phyloP scores from a whole-genome alignment of 2,329 filamentous ascomycete species.

The Fusarium sp. region DNA sequence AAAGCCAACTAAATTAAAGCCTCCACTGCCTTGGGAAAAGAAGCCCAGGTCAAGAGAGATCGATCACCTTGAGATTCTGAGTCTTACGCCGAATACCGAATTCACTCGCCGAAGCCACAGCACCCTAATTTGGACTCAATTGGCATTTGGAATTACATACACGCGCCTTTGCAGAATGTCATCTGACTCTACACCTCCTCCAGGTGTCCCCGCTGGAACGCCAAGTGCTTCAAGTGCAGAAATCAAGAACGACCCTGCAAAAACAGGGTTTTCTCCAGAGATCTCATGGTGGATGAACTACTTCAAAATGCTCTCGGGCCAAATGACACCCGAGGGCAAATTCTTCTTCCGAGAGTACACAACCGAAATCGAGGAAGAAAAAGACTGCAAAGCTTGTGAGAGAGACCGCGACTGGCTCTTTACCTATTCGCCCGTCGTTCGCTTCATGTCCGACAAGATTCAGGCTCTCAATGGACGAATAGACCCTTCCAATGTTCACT shows the following conservation, averaged over 20 bases:
- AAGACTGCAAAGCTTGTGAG: conserved; percentile 85
- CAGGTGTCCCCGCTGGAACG: conserved; percentile 26
- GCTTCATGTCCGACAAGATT: conserved; percentile 87
- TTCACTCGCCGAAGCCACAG: conserved; percentile 1
- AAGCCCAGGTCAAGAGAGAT: conserved; percentile 21
- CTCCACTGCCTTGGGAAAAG: conserved; percentile 9
- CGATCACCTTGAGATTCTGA: conserved; percentile 12
- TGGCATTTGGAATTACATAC: not conserved
- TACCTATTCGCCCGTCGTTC: conserved; percentile 83
- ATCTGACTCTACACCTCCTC: conserved; percentile 25
- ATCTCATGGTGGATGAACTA: conserved; percentile 81
- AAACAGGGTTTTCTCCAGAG: conserved; percentile 71
- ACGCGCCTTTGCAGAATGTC: conserved; percentile 28
- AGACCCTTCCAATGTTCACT: conserved; percentile 79
- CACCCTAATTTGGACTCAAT: not conserved
- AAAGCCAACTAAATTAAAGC: not conserved
- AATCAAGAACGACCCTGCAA: conserved; percentile 67
- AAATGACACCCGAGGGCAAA: conserved; percentile 74
- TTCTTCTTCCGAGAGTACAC: conserved; percentile 82
- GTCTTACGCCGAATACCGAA: not conserved
- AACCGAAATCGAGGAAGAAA: conserved; percentile 78
- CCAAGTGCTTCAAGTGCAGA: conserved; percentile 41
- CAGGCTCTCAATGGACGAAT: conserved; percentile 80
- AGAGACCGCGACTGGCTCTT: conserved; percentile 85
- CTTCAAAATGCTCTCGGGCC: conserved; percentile 82